phyloP scores from a whole-genome alignment of 331 rosid species.

The Phaseolus coccineus region DNA sequence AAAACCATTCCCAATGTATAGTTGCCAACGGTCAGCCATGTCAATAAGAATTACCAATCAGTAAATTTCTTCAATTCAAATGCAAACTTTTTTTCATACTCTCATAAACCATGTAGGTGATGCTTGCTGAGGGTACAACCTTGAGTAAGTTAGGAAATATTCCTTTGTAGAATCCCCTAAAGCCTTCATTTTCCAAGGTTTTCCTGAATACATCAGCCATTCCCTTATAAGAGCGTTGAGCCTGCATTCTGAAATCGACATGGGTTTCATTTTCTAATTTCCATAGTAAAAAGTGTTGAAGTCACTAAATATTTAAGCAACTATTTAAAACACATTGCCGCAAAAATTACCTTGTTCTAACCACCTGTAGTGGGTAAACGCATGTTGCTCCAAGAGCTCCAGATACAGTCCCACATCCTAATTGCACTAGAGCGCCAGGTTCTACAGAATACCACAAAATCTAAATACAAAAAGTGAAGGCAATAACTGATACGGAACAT shows the following conservation, averaged over 20 bases:
- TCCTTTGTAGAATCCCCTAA: slow-evolving; percentile 87
- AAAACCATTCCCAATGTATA: slow-evolving; percentile 38
- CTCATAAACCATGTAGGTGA: slow-evolving; percentile 86
- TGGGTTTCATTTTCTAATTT: slow-evolving; percentile 41
- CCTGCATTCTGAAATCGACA: slow-evolving; percentile 81
- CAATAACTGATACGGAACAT: slow-evolving; percentile 46
- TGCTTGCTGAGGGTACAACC: slow-evolving; percentile 91
- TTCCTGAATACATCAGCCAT: slow-evolving; percentile 85
- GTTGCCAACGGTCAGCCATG: slow-evolving; percentile 57
- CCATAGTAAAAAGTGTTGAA: slow-evolving; percentile 12
- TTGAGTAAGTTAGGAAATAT: slow-evolving; percentile 85
- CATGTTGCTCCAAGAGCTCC: slow-evolving; percentile 95
- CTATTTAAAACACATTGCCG: slow-evolving; percentile 26
- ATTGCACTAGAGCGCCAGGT: slow-evolving; percentile 83
- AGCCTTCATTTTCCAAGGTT: slow-evolving; percentile 76
- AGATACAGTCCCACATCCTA: slow-evolving; percentile 90
- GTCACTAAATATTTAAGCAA: slow-evolving; percentile 38
- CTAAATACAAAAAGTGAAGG: slow-evolving; percentile 41
- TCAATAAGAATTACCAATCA: slow-evolving; percentile 47
- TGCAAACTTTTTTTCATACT: slow-evolving; percentile 75
- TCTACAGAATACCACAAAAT: slow-evolving; percentile 55
- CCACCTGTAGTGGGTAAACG: slow-evolving; percentile 88
- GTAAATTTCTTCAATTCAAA: slow-evolving; percentile 57
- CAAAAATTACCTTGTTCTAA: slow-evolving; percentile 76
- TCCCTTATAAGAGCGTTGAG: slow-evolving; percentile 66